Conservation (phyloP, 2,329 filamentous ascomycete species). For the Parasarocladium wereldwijsianum region DNA sequence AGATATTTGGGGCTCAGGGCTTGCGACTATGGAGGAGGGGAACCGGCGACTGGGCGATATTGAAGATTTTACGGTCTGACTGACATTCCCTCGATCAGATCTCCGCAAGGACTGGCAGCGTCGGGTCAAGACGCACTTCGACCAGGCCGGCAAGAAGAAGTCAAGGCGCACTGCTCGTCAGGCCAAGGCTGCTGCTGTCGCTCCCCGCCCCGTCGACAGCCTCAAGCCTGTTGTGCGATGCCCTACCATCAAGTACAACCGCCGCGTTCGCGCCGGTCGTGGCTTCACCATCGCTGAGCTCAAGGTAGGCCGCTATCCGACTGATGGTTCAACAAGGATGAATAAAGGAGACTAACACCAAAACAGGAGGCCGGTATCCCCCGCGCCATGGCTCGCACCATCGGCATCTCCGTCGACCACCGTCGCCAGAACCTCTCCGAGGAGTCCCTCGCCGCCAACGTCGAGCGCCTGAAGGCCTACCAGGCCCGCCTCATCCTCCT, state of each 20-base stretch:
- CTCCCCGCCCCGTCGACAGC: constrained; percentile 93
- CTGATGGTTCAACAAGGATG: too few species aligned
- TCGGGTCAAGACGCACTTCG: constrained; percentile 97
- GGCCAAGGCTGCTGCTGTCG: constrained; percentile 87
- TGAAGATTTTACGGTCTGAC: constrained; percentile 5
- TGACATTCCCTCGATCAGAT: constrained; percentile 41
- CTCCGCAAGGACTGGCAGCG: constrained; percentile 99
- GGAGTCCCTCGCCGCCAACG: constrained; percentile 88
- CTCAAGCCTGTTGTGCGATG: constrained; percentile 93
- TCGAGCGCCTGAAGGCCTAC: constrained; percentile 97
- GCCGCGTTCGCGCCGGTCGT: constrained; percentile 87
- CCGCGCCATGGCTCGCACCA: constrained; percentile 84
- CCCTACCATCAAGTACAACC: constrained; percentile 99
- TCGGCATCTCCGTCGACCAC: constrained; percentile 93
- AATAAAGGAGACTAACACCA: not conserved
- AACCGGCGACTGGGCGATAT: constrained; percentile 23
- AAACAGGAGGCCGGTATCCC: constrained; percentile 82
- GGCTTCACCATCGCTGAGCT: constrained; percentile 96
- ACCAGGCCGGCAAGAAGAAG: constrained; percentile 98
- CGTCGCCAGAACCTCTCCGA: constrained; percentile 95
- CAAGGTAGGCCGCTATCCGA: too few species aligned
- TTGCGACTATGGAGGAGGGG: not conserved
- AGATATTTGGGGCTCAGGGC: too few species aligned
- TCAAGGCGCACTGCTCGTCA: constrained; percentile 81
- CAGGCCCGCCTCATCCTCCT: constrained; percentile 92